Evolutionary conservation across 2,329 filamentous ascomycete genomes (phyloP).

Genomic region (Claviceps africana): DNA sequence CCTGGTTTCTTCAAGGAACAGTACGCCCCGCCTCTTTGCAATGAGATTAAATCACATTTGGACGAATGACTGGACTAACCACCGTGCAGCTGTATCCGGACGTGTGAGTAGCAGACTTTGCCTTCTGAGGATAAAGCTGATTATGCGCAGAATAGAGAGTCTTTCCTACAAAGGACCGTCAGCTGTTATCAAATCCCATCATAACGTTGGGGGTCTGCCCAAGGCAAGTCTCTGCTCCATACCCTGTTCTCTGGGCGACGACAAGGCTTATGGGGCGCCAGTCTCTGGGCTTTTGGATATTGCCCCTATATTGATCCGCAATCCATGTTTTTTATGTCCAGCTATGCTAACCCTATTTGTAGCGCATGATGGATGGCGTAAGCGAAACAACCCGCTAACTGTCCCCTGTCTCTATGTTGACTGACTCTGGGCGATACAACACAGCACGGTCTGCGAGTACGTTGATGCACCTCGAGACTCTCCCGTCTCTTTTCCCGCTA

Average conservation of each 20-base stretch:
- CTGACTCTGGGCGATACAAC: neutral
- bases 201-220: conserved; percentile 59
- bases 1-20: conserved; percentile 80
- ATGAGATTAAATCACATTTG: neutral
- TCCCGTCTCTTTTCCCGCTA: neutral
- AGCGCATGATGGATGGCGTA: conserved; percentile 32
- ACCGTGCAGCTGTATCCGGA: neutral
- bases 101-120: neutral
- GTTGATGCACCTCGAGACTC: neutral
- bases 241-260: neutral
- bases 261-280: neutral
- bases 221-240: conserved; percentile 31
- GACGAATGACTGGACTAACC: neutral
- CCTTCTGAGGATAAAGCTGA: neutral
- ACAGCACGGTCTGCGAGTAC: conserved; percentile 3
- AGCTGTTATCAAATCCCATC: conserved; percentile 37
- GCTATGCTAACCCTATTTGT: neutral
- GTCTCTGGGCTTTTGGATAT: neutral
- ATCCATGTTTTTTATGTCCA: neutral
- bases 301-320: too few relatives aligned
- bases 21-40: conserved; percentile 37
- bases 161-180: conserved; percentile 34
- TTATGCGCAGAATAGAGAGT: conserved; percentile 29
- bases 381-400: neutral
- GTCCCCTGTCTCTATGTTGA: neutral